Percentiles rank a stretch among this genome's conserved stretches.
Conservation (phyloP, 805 yeast genomes). For the Wickerhamomyces silvicola region DNA sequence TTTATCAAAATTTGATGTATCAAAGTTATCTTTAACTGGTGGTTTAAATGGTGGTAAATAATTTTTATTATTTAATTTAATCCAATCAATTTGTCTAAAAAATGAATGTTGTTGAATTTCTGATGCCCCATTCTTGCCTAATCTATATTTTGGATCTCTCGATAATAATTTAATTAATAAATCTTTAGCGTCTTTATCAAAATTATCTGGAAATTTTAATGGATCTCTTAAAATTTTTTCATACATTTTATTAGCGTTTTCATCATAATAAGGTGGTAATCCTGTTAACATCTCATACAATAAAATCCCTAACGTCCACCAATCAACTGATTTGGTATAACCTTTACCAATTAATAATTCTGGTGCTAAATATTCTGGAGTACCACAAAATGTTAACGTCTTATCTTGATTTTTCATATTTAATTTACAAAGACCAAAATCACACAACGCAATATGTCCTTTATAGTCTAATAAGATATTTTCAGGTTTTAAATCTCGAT, state of each 20-base stretch:
- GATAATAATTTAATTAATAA: conserved; percentile 66
- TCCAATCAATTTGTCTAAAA: conserved; percentile 88
- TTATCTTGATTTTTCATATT: conserved; percentile 89
- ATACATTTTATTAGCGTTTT: conserved; percentile 89
- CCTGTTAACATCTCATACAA: conserved; percentile 96
- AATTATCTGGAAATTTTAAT: conserved; percentile 77
- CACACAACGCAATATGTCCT: conserved; percentile 97
- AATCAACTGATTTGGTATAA: conserved; percentile 91
- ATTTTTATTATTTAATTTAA: conserved; percentile 70
- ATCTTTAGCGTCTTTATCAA: conserved; percentile 83
- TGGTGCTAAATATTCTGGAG: conserved; percentile 96
- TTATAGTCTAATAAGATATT: conserved; percentile 91
- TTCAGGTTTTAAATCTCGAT: conserved; percentile 94
- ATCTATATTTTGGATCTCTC: conserved; percentile 77
- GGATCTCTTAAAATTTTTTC: conserved; percentile 88
- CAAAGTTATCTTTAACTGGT: conserved; percentile 74
- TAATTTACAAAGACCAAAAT: conserved; percentile 92
- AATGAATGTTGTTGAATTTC: conserved; percentile 82
- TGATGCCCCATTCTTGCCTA: conserved; percentile 74
- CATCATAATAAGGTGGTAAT: conserved; percentile 95
- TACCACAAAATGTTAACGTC: conserved; percentile 93
- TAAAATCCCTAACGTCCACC: conserved; percentile 97
- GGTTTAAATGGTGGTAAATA: conserved; percentile 97
- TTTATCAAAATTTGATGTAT: conserved; percentile 88
- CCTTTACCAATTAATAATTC: conserved; percentile 89